A percentile compares a stretch with the other conserved stretches of the same genome.
phyloP scores from a whole-genome alignment of 148 eudicot species.

The Rhododendron kiyosumense region DNA sequence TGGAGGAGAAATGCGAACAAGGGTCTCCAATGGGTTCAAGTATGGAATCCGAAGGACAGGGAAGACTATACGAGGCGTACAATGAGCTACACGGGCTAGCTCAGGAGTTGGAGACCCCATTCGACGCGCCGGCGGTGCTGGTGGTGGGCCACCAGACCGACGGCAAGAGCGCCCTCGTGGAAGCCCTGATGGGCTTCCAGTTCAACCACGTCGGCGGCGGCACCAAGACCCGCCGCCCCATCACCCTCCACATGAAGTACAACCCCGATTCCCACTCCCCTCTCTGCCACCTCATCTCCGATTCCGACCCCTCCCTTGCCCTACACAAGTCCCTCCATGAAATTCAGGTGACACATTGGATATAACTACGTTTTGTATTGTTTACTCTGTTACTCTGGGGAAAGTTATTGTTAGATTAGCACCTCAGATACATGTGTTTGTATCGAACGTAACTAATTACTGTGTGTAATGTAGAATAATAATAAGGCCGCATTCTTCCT shows the following conservation, averaged over 20 bases:
- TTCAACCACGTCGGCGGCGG: constrained; percentile 99
- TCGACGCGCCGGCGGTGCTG: constrained; percentile 90
- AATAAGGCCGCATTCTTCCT: neutral
- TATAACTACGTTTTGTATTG: neutral
- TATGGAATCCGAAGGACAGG: constrained; percentile 23
- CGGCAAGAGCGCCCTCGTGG: constrained; percentile 90
- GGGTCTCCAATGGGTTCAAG: neutral
- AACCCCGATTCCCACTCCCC: constrained; percentile 63
- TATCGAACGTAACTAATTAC: neutral
- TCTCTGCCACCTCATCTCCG: constrained; percentile 58
- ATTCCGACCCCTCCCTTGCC: constrained; percentile 35
- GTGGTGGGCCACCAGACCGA: constrained; percentile 98
- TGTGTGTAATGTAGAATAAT: neutral
- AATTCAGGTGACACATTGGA: constrained; percentile 48
- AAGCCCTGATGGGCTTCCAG: constrained; percentile 94
- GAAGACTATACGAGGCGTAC: constrained; percentile 83
- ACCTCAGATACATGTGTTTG: neutral
- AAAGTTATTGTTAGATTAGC: neutral
- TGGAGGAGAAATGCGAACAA: constrained; percentile 8
- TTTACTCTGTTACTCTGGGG: neutral
- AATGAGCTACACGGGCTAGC: constrained; percentile 81
- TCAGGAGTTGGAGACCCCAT: constrained; percentile 73
- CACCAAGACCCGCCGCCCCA: constrained; percentile 91
- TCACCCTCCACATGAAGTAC: constrained; percentile 91
- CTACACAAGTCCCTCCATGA: constrained; percentile 52